Conservation (phyloP, 2,329 filamentous ascomycete genomes). For the Aspergillus sp. region DNA sequence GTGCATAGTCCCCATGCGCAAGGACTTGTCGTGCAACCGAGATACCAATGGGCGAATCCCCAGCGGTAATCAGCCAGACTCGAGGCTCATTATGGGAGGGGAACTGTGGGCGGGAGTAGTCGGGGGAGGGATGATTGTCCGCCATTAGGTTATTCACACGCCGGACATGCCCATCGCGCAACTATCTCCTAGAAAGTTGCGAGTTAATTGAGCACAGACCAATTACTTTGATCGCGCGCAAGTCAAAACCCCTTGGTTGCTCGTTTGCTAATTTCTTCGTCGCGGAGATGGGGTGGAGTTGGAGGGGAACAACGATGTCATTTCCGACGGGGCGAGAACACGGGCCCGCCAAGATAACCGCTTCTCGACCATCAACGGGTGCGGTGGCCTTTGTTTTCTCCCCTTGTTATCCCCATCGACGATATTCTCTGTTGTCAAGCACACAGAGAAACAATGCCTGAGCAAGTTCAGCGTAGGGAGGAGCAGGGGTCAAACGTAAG, state of each 20-base stretch:
- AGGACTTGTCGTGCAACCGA: constrained; percentile 76
- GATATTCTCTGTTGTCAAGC: constrained; percentile 3
- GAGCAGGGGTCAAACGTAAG: constrained; percentile 27
- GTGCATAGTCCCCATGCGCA: constrained; percentile 85
- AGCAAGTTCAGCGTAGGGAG: constrained; percentile 33
- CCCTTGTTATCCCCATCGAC: constrained; percentile 7
- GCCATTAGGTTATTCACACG: constrained; percentile 26
- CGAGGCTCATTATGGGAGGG: constrained; percentile 64
- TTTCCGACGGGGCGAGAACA: constrained; percentile 1
- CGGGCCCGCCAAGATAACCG: background rate
- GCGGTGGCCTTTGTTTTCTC: constrained; percentile 8
- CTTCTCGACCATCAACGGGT: constrained; percentile 2
- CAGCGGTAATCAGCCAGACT: constrained; percentile 88
- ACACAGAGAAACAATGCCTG: constrained; percentile 29
- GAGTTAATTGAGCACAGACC: too few species aligned
- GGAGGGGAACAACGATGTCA: background rate
- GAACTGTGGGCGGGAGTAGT: constrained; percentile 43
- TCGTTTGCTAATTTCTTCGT: background rate
- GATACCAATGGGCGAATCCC: constrained; percentile 78
- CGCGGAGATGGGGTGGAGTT: background rate
- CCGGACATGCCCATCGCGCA: constrained; percentile 24
- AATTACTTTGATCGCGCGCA: too few species aligned
- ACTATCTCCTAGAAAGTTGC: background rate
- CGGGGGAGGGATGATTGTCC: constrained; percentile 29
- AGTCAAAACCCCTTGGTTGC: background rate